Base-by-base conservation (phyloP, 1,139 yeast species). In the Protomyces lactucae-debilis region DNA sequence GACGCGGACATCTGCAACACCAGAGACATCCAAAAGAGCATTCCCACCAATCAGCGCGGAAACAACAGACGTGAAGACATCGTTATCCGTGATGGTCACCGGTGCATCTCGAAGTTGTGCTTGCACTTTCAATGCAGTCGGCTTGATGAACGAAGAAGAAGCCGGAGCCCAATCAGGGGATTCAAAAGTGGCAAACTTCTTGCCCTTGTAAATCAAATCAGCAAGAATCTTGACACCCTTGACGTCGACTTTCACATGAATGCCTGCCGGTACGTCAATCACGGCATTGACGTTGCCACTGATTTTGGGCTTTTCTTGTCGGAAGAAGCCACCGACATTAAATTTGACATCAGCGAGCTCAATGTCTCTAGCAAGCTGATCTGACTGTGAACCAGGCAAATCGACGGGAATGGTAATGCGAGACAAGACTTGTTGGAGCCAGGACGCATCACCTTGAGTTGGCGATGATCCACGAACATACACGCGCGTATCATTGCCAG, bases 111-210 rank as follows among this genome's bases (percentile, higher is more conserved):
- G 52, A 3, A 59, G 52, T 10, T 28, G 40, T 18, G 54, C 63
- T 25, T 52, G 48, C 2, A 59, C 63, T 28, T 39, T 18, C 8
- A 59, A 48, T 12, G 37, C 57, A 16, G 43, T 40, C 23, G 43
- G 23, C 43, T 25, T 40, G 43, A 23, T 40, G 18, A 52, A 43
- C 14, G 8, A 12, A 12, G 63, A 59, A 16, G 63, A 51, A 14
- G 63, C 63, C 8, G 63, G 63, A 12, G 63, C 52, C 63, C 63
- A 59, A 1, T 53, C 63, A 52, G 63, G 63, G 2, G 63, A 59
- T n/a, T 25, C 63, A 23, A 59, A 21, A 8, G 52, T 46, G 12
- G 63, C 63, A 18, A 59, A 59, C 28, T 52, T 59, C 32, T 18
- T 39, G 8, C 48, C 45, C 25, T 59, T 52, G 45, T 40, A 59